A percentile compares a stretch with the other conserved stretches of the same genome.
Evolutionary conservation across 2,329 filamentous ascomycete species (phyloP).

Genomic region (Penicillium sp.): DNA sequence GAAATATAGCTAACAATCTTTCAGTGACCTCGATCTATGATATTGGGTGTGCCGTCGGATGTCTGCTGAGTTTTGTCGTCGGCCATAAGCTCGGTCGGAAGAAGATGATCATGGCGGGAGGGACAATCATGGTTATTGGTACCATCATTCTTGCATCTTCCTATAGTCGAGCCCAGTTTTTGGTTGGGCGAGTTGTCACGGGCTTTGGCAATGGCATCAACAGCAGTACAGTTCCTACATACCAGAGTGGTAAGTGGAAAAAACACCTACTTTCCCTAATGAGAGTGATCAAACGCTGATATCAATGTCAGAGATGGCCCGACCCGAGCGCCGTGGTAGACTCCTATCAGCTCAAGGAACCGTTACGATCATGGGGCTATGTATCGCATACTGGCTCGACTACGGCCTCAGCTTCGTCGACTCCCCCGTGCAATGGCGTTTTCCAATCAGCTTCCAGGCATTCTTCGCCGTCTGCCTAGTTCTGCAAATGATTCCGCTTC

Average conservation of each 20-base stretch:
- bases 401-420: constrained; percentile 35
- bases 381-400: constrained; percentile 53
- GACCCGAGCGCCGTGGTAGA: constrained; percentile 18
- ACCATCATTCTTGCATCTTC: constrained; percentile 45
- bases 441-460: constrained; percentile 46
- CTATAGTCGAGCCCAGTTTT: constrained; percentile 43
- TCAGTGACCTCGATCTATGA: constrained; percentile 25
- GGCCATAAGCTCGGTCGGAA: constrained; percentile 46
- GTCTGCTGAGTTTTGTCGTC: constrained; percentile 35
- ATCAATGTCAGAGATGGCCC: constrained; percentile 15
- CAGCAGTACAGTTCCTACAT: constrained; percentile 23
- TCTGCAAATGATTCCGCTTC: constrained; percentile 35
- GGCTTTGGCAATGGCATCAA: constrained; percentile 39
- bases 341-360: constrained; percentile 23
- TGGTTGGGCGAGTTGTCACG: constrained; percentile 49
- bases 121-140: constrained; percentile 47
- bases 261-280: background rate
- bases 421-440: constrained; percentile 43
- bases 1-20: background rate
- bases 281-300: background rate
- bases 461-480: constrained; percentile 43
- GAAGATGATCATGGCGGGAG: constrained; percentile 44
- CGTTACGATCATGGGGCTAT: constrained; percentile 49
- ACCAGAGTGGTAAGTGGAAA: constrained; percentile 16
- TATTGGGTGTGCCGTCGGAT: constrained; percentile 36